Conservation (phyloP, 1,284 basidiomycete genomes). For the Phellopilus nigrolimitatus region DNA sequence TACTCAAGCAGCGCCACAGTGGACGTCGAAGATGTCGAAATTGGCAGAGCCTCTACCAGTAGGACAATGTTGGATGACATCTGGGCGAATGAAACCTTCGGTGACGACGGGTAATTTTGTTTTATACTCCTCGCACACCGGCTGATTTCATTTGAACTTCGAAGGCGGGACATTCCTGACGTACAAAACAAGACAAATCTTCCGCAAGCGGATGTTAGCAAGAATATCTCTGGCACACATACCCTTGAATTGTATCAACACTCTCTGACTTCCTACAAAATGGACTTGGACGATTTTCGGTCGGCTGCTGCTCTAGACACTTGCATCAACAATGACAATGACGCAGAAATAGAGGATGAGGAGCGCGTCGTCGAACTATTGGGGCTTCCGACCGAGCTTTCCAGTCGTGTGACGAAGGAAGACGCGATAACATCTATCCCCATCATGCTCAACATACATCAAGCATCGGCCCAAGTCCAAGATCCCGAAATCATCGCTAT, state of each 20-base stretch:
- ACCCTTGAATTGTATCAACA: not conserved
- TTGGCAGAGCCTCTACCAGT: not conserved
- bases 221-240: not conserved
- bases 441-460: not conserved
- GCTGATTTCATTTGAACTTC: not conserved
- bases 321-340: not conserved
- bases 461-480: too few species aligned
- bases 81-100: conserved; percentile 12
- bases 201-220: not conserved
- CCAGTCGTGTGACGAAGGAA: not conserved
- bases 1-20: too few species aligned
- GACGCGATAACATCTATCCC: not conserved
- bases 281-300: conserved; percentile 15
- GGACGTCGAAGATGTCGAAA: conserved; percentile 6
- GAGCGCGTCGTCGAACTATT: conserved; percentile 8
- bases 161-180: not conserved
- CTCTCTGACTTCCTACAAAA: conserved; percentile 1
- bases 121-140: not conserved
- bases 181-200: not conserved
- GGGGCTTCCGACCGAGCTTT: not conserved
- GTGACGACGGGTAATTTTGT: conserved; percentile 1
- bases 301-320: conserved; percentile 9
- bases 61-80: not conserved
- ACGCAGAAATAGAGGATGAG: conserved; percentile 10
- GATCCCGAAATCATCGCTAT: not conserved